Conservation (phyloP, 257 asterid genomes). For the Solanum etuberosum region DNA sequence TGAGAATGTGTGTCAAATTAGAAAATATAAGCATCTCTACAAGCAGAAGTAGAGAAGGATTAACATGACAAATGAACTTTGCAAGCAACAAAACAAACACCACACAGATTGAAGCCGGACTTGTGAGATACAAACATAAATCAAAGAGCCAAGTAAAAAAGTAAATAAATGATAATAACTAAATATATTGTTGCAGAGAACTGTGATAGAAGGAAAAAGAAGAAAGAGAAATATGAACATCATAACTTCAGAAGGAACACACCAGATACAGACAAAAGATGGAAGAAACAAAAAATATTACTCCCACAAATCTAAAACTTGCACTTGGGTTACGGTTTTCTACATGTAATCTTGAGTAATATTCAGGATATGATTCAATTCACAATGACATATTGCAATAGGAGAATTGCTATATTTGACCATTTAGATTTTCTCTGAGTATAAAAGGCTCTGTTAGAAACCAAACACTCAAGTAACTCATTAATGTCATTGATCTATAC, state of each 20-base stretch:
- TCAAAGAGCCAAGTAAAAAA: not conserved
- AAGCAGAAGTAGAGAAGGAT: not conserved
- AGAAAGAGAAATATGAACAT: not conserved
- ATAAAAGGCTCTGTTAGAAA: not conserved
- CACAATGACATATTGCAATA: not conserved
- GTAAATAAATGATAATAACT: not conserved
- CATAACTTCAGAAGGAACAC: not conserved
- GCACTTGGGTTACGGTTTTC: not conserved
- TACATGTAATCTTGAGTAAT: not conserved
- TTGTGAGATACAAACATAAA: not conserved
- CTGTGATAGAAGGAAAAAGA: not conserved
- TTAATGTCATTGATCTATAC: not conserved
- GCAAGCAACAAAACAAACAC: not conserved
- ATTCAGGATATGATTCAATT: not conserved
- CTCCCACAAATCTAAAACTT: not conserved
- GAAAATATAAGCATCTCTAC: not conserved
- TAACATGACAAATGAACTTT: not conserved
- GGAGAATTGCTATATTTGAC: not conserved
- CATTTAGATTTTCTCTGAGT: not conserved
- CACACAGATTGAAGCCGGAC: not conserved
- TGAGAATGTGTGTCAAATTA: not conserved
- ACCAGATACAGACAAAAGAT: not conserved
- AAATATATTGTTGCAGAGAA: not conserved
- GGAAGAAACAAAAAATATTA: not conserved
- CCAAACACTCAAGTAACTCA: not conserved